phyloP scores from a whole-genome alignment of 345 rosid genomes.

The Ricinus communis region DNA sequence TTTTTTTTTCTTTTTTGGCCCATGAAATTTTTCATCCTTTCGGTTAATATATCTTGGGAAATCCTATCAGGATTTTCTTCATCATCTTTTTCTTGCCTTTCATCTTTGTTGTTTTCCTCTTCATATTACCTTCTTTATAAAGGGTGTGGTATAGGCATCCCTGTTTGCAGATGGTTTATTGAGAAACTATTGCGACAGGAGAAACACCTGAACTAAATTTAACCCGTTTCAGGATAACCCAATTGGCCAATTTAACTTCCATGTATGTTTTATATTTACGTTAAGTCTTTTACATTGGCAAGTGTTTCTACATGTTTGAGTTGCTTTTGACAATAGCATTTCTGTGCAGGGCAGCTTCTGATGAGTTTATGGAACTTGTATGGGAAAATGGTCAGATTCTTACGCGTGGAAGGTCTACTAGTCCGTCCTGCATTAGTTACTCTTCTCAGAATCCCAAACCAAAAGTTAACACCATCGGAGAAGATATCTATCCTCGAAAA shows the following conservation, averaged over 20 bases:
- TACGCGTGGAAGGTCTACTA: constrained; percentile 21
- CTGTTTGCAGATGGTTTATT: too few relatives aligned
- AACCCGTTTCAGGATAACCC: background rate
- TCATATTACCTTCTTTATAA: background rate
- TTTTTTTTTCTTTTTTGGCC: too few relatives aligned
- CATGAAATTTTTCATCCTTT: background rate
- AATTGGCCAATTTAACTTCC: constrained; percentile 15
- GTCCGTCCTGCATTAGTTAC: constrained; percentile 4
- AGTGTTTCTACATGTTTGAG: background rate
- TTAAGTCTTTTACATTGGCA: background rate
- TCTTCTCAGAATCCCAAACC: constrained; percentile 2
- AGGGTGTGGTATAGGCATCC: too few relatives aligned
- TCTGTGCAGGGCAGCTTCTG: constrained; percentile 40
- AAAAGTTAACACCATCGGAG: background rate
- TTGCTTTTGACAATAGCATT: background rate
- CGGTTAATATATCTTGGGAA: constrained; percentile 3
- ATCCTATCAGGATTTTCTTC: background rate
- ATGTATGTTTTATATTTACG: constrained; percentile 15
- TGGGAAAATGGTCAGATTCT: constrained; percentile 40
- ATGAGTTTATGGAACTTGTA: constrained; percentile 35
- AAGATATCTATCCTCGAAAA: constrained; percentile 7
- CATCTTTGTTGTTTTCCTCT: background rate
- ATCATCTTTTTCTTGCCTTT: background rate
- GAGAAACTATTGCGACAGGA: background rate
- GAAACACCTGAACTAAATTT: constrained; percentile 9